Evolutionary conservation across 169 alveolate species (phyloP).

Genomic region (Amoebophrya sp.): DNA sequence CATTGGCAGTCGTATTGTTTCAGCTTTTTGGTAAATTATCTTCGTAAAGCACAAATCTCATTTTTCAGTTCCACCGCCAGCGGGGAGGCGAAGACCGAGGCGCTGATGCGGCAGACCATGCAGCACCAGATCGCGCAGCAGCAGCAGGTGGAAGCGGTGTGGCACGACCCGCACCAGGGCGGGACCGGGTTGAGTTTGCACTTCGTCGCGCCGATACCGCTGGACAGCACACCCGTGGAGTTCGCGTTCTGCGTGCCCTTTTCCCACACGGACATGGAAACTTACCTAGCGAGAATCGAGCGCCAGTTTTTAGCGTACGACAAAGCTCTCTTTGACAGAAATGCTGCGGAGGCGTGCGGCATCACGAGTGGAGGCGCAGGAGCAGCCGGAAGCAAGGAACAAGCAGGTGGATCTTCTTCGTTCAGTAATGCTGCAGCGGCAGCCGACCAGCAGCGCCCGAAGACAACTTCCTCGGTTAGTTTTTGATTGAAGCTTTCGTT

Average conservation of each 20-base stretch:
- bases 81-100: too few species aligned
- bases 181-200: background rate
- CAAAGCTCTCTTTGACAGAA: too few species aligned
- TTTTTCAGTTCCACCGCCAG: too few species aligned
- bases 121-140: background rate
- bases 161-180: background rate
- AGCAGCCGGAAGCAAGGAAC: too few species aligned
- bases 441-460: too few species aligned
- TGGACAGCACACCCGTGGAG: background rate
- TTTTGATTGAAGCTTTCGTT: too few species aligned
- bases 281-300: background rate
- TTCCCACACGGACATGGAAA: background rate
- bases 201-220: background rate
- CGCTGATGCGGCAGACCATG: background rate
- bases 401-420: too few species aligned
- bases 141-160: background rate
- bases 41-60: too few species aligned
- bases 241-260: slow-evolving; percentile 6
- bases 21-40: too few species aligned
- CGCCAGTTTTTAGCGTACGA: background rate
- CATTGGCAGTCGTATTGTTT: too few species aligned
- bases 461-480: too few species aligned
- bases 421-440: too few species aligned
- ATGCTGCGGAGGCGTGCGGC: background rate
- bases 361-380: background rate